phyloP scores from a whole-genome alignment of 192 early-diverging fungal species.

The Linnemannia zychae region DNA sequence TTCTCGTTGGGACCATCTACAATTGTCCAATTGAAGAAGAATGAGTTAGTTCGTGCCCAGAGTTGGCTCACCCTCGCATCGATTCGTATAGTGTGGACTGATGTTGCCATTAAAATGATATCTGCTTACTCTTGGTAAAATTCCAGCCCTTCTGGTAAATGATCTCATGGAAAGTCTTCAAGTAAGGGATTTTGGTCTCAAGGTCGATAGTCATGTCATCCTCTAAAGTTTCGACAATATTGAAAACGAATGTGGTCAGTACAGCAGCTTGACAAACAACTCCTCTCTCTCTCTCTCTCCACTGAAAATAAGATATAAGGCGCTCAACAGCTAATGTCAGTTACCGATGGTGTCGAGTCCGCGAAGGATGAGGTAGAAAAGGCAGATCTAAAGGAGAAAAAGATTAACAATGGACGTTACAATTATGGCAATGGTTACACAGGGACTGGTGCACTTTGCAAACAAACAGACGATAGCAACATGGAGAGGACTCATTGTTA shows the following conservation, averaged over 20 bases:
- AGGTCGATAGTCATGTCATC: slow-evolving; percentile 96
- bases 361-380: slow-evolving; percentile 97
- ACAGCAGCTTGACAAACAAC: not conserved
- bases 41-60: not conserved
- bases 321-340: not conserved
- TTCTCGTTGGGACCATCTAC: slow-evolving; percentile 92
- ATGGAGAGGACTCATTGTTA: not conserved
- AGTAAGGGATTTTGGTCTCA: slow-evolving; percentile 79
- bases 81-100: not conserved
- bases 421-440: not conserved
- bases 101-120: not conserved
- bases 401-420: not conserved
- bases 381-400: slow-evolving; percentile 76
- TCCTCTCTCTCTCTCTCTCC: too few relatives aligned
- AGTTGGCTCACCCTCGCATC: not conserved
- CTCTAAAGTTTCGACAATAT: slow-evolving; percentile 55
- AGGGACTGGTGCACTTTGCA: not conserved
- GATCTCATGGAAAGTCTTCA: slow-evolving; percentile 85
- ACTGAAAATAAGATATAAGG: too few relatives aligned
- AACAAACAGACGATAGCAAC: not conserved
- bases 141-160: slow-evolving; percentile 86
- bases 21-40: not conserved
- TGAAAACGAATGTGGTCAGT: not conserved
- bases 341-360: slow-evolving; percentile 94
- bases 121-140: slow-evolving; percentile 77